Evolutionary conservation across 73 alveolate genomes (phyloP), one percentile per base, ranked within the genome.

Genomic region (Tetrahymena thermophila): DNA sequence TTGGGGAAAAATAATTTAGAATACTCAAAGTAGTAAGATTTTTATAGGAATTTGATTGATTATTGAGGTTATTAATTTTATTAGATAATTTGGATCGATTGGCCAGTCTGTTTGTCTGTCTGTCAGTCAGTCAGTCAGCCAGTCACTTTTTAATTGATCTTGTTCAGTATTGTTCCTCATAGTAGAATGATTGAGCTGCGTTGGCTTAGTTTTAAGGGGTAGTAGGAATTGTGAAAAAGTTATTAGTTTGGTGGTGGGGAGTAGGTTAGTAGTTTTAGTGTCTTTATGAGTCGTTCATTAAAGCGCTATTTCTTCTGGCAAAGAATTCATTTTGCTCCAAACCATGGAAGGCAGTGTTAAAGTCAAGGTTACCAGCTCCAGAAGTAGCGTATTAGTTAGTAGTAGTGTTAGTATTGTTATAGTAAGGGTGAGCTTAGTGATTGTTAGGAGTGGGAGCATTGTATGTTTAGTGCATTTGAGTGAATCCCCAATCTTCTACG

Each of bases 401-500:
- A 71, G 89, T 71, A 28, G 89, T 71, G 13, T 71, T 71, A 31
- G 89, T 71, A 31, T 71, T 71, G 37, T n/a, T 23, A 8, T 71
- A 71, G 37, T 71, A 71, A 13, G 35, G 89, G 89, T 71, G 89
- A 71, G 89, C 89, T 71, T 71, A 71, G 89, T 71, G 89, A 71
- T 71, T 71, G 42, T 71, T 71, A 71, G 89, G 89, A 23, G 89
- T 71, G 37, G 89, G 89, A 34, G 89, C 89, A 71, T 71, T 71
- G 89, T 71, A 71, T 4, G 89, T 71, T 71, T 71, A 71, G 35
- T 71, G 37, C 89, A 71, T 71, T 71, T 71, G 89, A 71, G 40
- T 71, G 89, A 71, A 71, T 71, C 89, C 89, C 89, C 89, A 71
- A 34, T 71, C 89, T 71, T 71, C 89, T 42, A 71, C n/a, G 89